phyloP scores from a whole-genome alignment of 1,284 basidiomycete genomes.

The Baeospora myosura region DNA sequence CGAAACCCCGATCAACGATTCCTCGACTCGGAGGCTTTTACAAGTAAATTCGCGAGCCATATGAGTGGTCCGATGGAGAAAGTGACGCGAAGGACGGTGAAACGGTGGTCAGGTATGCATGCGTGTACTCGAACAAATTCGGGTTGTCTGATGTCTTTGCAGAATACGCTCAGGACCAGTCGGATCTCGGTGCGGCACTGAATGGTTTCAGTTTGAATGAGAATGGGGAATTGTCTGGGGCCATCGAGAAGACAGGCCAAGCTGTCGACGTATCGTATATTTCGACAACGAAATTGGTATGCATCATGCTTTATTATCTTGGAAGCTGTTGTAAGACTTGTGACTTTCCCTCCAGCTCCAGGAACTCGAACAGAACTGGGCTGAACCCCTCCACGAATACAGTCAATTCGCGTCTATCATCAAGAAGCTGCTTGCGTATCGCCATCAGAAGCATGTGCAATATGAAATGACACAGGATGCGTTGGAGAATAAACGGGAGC shows the following conservation, averaged over 20 bases:
- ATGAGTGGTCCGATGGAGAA: constrained; percentile 91
- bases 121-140: neutral
- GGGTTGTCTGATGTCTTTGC: constrained; percentile 3
- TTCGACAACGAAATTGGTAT: constrained; percentile 80
- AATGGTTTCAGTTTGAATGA: constrained; percentile 96
- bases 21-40: constrained; percentile 93
- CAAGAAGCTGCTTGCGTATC: constrained; percentile 87
- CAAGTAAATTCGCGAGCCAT: constrained; percentile 92
- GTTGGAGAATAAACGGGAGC: constrained; percentile 81
- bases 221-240: constrained; percentile 59
- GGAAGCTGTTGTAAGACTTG: neutral
- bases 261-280: constrained; percentile 93
- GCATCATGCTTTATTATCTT: constrained; percentile 18
- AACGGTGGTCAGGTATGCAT: constrained; percentile 82
- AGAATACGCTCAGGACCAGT: constrained; percentile 88
- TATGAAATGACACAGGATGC: constrained; percentile 94
- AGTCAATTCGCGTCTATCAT: constrained; percentile 92
- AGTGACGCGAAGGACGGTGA: constrained; percentile 84
- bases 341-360: constrained; percentile 53
- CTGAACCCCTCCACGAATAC: constrained; percentile 95
- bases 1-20: constrained; percentile 90
- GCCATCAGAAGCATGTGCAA: constrained; percentile 97
- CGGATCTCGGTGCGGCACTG: constrained; percentile 90
- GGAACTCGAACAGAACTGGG: constrained; percentile 88
- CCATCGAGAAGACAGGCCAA: constrained; percentile 90